Base-by-base conservation (phyloP, 2,329 filamentous ascomycete species). In the Emergomyces pasteurianus region DNA sequence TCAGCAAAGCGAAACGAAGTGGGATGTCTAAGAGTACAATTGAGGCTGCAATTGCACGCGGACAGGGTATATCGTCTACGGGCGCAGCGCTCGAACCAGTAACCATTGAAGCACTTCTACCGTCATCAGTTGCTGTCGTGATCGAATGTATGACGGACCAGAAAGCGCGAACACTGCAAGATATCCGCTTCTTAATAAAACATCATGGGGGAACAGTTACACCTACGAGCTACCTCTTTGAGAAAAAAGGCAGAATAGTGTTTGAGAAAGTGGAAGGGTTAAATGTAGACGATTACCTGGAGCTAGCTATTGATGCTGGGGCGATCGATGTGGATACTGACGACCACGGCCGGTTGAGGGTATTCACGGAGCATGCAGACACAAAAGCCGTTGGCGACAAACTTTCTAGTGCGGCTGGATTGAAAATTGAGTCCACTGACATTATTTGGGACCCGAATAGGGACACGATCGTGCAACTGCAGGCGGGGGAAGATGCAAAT, bases 81-180 rank as follows among this genome's bases (percentile, higher is more conserved):
- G 94, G 94, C 59, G 82, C 83, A 18, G 80, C 84, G 16, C 83
- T 97, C n/a, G 92, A 96, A 71, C 79, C 78, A 40, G 74, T 94
- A 58, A 88, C 85, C 0, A 80, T 95, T 58, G 92, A 97, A 78
- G 86, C 86, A 31, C 88, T 96, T 66, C 77, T 95, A 63, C 88
- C 89, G 1, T 83, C 86, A 2, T 85, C 81, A 2, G 78, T 87
- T 18, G 90, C 89, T 12, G 79, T 92, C 6, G 86, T 97, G 12
- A 83, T 96, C 69, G 91, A 96, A 67, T 85, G 87, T 67, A 87
- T 94, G 73, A 92, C 90, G 4, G 92, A 96, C 68, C 90, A 84
- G 73, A 91, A 88, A 72, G 79, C 81, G 47, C 84, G 89, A 38
- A 84, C 86, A 8, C 73, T 95, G 54, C 83, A 88, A 68, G 89